A percentile compares a stretch with the other conserved stretches of the same genome.
Conservation (phyloP, 208 protist species). For the Naegleria fowleri region DNA sequence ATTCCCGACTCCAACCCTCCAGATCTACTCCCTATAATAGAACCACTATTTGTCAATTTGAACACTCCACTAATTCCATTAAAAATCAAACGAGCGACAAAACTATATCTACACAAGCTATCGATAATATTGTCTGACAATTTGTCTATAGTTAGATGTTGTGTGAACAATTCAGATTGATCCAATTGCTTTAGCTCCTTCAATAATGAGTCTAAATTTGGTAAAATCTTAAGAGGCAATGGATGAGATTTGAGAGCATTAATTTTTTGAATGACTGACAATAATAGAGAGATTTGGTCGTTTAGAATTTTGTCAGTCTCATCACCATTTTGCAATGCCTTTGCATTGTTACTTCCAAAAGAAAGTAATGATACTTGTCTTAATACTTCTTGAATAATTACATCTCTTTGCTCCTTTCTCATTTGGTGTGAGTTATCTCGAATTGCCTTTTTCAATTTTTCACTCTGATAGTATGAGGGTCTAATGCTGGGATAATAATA, state of each 20-base stretch:
- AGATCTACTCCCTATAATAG: background rate
- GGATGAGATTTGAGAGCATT: background rate
- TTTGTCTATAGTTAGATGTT: background rate
- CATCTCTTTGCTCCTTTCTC: background rate
- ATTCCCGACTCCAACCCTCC: background rate
- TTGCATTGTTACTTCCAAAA: background rate
- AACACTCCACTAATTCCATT: background rate
- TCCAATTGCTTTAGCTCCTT: background rate
- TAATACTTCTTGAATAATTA: background rate
- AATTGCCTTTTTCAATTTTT: background rate
- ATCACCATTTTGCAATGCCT: too few species aligned
- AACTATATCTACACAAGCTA: background rate
- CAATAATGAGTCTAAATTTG: background rate
- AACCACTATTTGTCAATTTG: background rate
- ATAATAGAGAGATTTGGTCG: background rate
- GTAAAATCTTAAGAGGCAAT: background rate
- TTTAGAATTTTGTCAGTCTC: background rate
- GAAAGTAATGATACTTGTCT: background rate
- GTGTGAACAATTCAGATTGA: background rate
- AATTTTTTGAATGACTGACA: background rate
- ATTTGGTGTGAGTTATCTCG: background rate
- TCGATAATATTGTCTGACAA: background rate
- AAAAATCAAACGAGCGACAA: background rate
- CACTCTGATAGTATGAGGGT: background rate
- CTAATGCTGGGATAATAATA: background rate